phyloP scores from a whole-genome alignment of 305 asterid species.

The Ilex paraguariensis region DNA sequence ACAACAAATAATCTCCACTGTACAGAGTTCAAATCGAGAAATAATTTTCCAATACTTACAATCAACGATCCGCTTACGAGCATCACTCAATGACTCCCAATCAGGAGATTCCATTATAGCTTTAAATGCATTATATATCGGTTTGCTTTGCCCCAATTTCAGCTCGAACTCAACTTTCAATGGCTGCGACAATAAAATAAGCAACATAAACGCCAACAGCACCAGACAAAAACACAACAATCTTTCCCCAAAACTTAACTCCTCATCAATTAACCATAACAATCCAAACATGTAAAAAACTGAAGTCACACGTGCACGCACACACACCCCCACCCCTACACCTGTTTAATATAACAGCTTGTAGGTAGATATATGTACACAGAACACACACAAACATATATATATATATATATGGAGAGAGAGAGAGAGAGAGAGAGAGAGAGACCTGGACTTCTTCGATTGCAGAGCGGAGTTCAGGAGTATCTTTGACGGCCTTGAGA shows the following conservation, averaged over 20 bases:
- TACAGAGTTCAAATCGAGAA: background rate
- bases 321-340: too few species aligned
- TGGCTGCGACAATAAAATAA: constrained; percentile 46
- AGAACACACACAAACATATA: background rate
- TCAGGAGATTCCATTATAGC: constrained; percentile 70
- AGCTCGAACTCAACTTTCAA: constrained; percentile 84
- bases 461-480: constrained; percentile 82
- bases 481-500: constrained; percentile 85
- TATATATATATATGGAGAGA: background rate
- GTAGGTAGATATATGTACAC: background rate
- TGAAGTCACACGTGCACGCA: too few species aligned
- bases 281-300: too few species aligned
- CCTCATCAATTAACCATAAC: too few species aligned
- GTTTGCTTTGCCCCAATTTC: constrained; percentile 87
- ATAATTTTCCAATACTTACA: constrained; percentile 27
- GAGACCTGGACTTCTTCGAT: constrained; percentile 96
- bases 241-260: background rate
- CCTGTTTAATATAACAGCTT: too few species aligned
- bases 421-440: background rate
- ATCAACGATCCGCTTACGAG: constrained; percentile 91
- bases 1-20: too few species aligned
- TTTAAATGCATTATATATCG: constrained; percentile 81
- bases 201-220: constrained; percentile 13
- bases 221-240: constrained; percentile 2
- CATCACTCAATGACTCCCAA: constrained; percentile 73